Evolutionary conservation across 768 basidiomycete genomes (phyloP), one percentile per base, ranked within the genome.

Genomic region (Podaxis sp.): DNA sequence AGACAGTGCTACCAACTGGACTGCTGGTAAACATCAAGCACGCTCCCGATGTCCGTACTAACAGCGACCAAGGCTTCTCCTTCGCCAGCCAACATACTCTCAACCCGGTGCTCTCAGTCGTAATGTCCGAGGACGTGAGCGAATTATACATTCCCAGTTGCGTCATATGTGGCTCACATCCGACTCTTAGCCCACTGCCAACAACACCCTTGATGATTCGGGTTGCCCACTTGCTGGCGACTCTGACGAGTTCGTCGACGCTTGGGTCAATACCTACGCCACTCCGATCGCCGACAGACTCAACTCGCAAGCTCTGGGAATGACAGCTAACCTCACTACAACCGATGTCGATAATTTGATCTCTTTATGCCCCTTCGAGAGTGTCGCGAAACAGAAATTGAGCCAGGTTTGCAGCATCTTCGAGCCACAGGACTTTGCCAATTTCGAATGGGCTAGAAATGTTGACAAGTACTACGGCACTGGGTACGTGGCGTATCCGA

Each of bases 331-430:
- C 28, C 75, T 96, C 26, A 79, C 76, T 1, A 67, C 81, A 15
- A 59, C 65, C 5, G 90, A 96, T 66, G 75, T 87, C 1, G 75
- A 79, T 57, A 80, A 76, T 62, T 77, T 96, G 40, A 85, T 93
- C 73, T 82, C 86, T 2, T 76, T 96, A 51, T 96, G 95, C 70
- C 81, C 92, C 0, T 94, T 95, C 69, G 90, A 94, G 68, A 89
- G 84, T 24, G 79, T 85, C 60, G 83, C 78, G 22, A 78, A 73
- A 52, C 78, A 78, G 57, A 68, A 65, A 30, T 66, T 75, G 61
- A 90, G 89, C 66, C 84, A 83, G 2, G 93, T 91, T 74, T 96
- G 95, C 72, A 72, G 70, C 5, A 69, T 95, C n/a, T 96, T 95
- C 73, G 77, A 79, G 0, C 59, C 67, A 17, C 75, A 80, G 3